Evolutionary conservation across 768 basidiomycete species (phyloP), one percentile per base, ranked within the genome.

Genomic region (Amanita inopinata): DNA sequence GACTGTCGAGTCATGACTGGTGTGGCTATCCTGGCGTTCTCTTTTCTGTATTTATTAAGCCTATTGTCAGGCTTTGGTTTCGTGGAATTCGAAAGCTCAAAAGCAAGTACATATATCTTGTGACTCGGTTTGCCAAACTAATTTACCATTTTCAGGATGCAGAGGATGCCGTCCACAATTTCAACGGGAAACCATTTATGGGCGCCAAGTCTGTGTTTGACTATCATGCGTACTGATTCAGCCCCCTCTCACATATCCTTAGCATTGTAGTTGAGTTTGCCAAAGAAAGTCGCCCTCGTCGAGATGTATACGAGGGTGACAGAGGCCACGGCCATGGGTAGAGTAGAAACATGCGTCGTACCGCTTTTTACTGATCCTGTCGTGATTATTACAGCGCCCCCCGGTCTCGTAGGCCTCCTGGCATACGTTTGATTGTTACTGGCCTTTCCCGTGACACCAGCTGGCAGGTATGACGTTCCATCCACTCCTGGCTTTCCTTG

Each of bases 251-350:
- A 50, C 10, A 45, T 15, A 47, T 30, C 33, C 31, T 3, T 42
- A 96, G 93, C 57, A 87, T 99, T 49, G 85, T 96, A 10, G 91
- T 99, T 33, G 90, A 99, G 60, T 91, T 91, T 56, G 91, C 94
- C 5, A 93, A 94, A 61, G 93, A 97, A 54, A 82, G 80, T 47
- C 80, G 89, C 15, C 83, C 84, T 43, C 82, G 87, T 50, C 76
- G 89, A 42, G 89, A 91, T 14, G 62, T 64, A 11, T 85, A 82
- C 51, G 85, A 84, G 39, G 66, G 69, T 22, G 66, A 70, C 27
- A 61, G 75, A 54, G 62, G 65, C 46, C n/a, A n/a, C n/a, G n/a
- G n/a, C n/a, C 62, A 80, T 58, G 77, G 80, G 76, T 80, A 73
- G 56, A 46, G 33, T 44, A 49, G 39, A 34, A 17, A 43, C 41